A percentile compares a stretch with the other conserved stretches of the same genome.
Evolutionary conservation across 306 rosid genomes (phyloP).

Genomic region (Benincasa hispida): DNA sequence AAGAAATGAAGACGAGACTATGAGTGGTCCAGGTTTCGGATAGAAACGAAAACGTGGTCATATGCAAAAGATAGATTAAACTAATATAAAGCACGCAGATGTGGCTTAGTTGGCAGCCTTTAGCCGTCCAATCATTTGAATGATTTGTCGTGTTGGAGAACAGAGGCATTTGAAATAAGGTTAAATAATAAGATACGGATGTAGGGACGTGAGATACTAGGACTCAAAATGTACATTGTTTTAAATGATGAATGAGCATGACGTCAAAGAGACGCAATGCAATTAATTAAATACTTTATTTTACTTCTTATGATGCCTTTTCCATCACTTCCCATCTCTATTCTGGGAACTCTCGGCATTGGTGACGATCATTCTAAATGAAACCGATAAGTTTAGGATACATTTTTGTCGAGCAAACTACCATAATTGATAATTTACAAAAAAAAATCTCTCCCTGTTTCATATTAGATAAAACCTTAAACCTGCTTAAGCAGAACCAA

Average conservation of each 20-base stretch:
- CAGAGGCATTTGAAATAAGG: not conserved
- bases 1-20: not conserved
- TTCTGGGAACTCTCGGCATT: not conserved
- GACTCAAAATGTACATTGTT: not conserved
- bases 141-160: not conserved
- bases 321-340: not conserved
- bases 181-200: not conserved
- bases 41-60: not conserved
- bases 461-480: not conserved
- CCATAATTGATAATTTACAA: not conserved
- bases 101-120: not conserved
- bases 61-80: not conserved
- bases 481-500: not conserved
- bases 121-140: not conserved
- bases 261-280: constrained; percentile 4
- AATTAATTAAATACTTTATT: not conserved
- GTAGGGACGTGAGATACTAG: not conserved
- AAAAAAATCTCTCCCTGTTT: not conserved
- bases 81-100: not conserved
- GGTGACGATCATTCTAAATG: too few relatives aligned
- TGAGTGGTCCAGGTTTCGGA: not conserved
- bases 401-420: too few relatives aligned
- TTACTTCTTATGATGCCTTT: not conserved
- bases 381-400: too few relatives aligned
- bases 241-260: not conserved